Conservation (phyloP, 1,139 yeast species). For the Hemisphaericaspora xylanilytica region DNA sequence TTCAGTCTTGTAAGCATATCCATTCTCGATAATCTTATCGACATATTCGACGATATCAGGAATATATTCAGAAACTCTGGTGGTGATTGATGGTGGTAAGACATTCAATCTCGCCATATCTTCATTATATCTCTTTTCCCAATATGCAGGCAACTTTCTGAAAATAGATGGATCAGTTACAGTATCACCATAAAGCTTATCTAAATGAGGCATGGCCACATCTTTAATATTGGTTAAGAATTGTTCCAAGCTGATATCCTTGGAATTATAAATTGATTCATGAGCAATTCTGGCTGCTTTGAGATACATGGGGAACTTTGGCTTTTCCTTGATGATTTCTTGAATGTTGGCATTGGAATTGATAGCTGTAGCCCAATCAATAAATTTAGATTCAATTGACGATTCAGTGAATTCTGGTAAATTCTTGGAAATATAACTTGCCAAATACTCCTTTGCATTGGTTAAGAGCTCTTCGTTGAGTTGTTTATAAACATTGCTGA, state of each 20-base stretch:
- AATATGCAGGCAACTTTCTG: constrained; percentile 76
- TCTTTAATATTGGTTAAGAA: constrained; percentile 62
- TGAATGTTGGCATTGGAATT: constrained; percentile 37
- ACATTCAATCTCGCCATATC: constrained; percentile 89
- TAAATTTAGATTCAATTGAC: constrained; percentile 38
- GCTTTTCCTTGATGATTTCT: constrained; percentile 53
- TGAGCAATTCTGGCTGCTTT: constrained; percentile 62
- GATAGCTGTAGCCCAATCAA: constrained; percentile 49
- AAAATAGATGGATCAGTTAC: constrained; percentile 86
- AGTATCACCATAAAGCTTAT: constrained; percentile 65
- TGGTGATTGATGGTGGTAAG: constrained; percentile 77
- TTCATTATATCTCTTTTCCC: constrained; percentile 82
- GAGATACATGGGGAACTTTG: constrained; percentile 84
- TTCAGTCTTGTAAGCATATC: constrained; percentile 76
- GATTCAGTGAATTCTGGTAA: constrained; percentile 41
- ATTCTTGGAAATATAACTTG: constrained; percentile 53
- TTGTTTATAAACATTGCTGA: constrained; percentile 29
- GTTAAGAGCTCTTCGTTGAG: constrained; percentile 38
- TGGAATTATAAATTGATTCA: constrained; percentile 31
- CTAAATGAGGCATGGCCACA: constrained; percentile 71
- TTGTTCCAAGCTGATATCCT: constrained; percentile 22
- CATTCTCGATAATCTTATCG: constrained; percentile 67
- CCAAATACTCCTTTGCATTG: constrained; percentile 44
- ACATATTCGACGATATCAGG: constrained; percentile 88
- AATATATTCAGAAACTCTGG: constrained; percentile 95